A percentile compares a stretch with the other conserved stretches of the same genome.
Conservation (phyloP, 2,329 filamentous ascomycete genomes). For the Verruconis gallopava region DNA sequence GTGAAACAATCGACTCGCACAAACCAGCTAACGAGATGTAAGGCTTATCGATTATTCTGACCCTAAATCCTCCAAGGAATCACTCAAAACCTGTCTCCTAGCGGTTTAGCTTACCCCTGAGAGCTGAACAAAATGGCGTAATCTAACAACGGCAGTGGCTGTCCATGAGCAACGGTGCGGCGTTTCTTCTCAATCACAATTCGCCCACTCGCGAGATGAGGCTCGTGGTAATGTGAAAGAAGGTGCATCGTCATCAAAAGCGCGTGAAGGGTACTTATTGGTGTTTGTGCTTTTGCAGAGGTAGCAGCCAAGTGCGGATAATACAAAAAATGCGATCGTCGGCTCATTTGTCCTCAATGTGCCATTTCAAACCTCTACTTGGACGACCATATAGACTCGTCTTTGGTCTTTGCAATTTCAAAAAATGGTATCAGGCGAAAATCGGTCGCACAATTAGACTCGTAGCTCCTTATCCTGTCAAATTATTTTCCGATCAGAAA, state of each 20-base stretch:
- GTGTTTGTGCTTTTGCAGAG: background rate
- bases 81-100: background rate
- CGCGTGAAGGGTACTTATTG: background rate
- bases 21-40: background rate
- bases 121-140: too few relatives aligned
- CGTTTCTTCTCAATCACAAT: background rate
- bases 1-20: background rate
- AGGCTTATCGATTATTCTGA: background rate
- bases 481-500: too few relatives aligned
- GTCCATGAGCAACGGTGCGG: background rate
- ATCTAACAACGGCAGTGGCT: background rate
- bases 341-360: too few relatives aligned
- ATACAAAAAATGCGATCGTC: too few relatives aligned
- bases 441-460: too few relatives aligned
- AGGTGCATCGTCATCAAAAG: background rate
- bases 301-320: too few relatives aligned
- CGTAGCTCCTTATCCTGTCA: too few relatives aligned
- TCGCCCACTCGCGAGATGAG: background rate
- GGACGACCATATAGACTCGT: too few relatives aligned
- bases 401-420: too few relatives aligned
- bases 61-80: background rate
- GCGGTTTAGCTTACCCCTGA: background rate
- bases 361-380: too few relatives aligned
- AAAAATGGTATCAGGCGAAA: too few relatives aligned
- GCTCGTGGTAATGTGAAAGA: background rate